These are phyloP conservation scores for Eremothecium sinecaudum DNA, from an alignment of 1,139 yeast genomes.

Conservation along the genomic window DNA sequence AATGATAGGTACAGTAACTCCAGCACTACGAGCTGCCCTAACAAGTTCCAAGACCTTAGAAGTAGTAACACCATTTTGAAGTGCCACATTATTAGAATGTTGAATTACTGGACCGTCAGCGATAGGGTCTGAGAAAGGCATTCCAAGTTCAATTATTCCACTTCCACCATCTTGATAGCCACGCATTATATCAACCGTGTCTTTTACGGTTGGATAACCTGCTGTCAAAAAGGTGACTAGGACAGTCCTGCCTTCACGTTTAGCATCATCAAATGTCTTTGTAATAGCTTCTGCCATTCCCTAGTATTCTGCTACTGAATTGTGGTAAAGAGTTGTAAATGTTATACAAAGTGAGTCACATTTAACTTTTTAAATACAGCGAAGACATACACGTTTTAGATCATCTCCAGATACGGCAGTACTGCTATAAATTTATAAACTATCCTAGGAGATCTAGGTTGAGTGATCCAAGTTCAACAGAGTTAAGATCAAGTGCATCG, in stretches of 20 bases:
- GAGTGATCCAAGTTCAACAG: slow-evolving; percentile 23
- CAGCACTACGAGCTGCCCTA: slow-evolving; percentile 62
- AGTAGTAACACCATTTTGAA: slow-evolving; percentile 73
- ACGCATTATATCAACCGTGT: slow-evolving; percentile 74
- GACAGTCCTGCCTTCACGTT: slow-evolving; percentile 72
- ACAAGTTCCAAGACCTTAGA: slow-evolving; percentile 61
- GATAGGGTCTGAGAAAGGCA: slow-evolving; percentile 97
- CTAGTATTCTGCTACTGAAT: too few species aligned
- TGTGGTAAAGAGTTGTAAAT: too few species aligned
- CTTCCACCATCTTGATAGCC: slow-evolving; percentile 94
- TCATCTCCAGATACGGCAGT: too few species aligned
- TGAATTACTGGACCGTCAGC: slow-evolving; percentile 99
- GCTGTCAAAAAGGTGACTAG: slow-evolving; percentile 89
- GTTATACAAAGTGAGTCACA: too few species aligned
- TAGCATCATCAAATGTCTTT: slow-evolving; percentile 64
- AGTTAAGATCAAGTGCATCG: slow-evolving; percentile 23
- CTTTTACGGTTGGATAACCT: slow-evolving; percentile 82
- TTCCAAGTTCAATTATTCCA: slow-evolving; percentile 86
- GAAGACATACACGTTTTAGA: too few species aligned
- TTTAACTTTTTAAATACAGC: too few species aligned
- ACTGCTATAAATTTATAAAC: too few species aligned
- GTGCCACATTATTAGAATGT: slow-evolving; percentile 68
- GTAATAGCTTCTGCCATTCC: slow-evolving; percentile 65
- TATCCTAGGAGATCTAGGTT: slow-evolving; percentile 25
- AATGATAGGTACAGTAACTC: slow-evolving; percentile 80